Evolutionary conservation across 2,329 filamentous ascomycete genomes (phyloP), one percentile per base, ranked within the genome.

Genomic region (Aciculosporium take): DNA sequence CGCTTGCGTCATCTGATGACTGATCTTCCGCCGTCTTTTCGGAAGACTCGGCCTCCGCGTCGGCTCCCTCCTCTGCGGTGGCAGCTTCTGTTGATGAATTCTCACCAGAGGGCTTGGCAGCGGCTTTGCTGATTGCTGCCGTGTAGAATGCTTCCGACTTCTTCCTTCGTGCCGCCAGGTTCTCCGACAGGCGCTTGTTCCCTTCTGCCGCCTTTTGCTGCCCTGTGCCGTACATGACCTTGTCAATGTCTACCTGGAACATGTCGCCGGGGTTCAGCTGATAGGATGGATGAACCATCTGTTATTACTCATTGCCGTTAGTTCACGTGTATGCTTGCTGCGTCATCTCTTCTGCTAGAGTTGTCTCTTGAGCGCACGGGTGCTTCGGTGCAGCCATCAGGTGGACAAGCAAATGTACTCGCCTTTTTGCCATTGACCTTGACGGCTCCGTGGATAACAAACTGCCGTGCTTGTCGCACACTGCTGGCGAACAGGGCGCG

Each of bases 371-470:
- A n/a, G n/a, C n/a, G n/a, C n/a, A n/a, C n/a, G n/a, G 45, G 40
- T 37, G 34, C 29, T 10, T 28, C 4, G 13, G 13, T 12, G 8
- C 18, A 12, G 12, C n/a, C 13, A 7, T 3, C 28, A 21, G 24
- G 36, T 6, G 8, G 15, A 5, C 20, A 17, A 23, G 12, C 3
- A 24, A 34, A 31, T 3, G 27, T 28, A 53, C 64, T 32, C 62
- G 93, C 88, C 77, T 87, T 88, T 65, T 94, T 87, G 48, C 91
- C 91, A 66, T 98, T 98, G 57, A 98, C 91, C 56, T 79, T 94
- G 47, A 98, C 91, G 45, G 79, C 79, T 23, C 91, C 91, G 62
- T 98, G 91, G 23, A 94, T 76, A 44, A 93, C 84, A 56, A 96
- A 94, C 53, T 96, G 89, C 51, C 89, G 78, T 12, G 93, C 93